Evolutionary conservation across 2,329 filamentous ascomycete species (phyloP).

Genomic region (Aspergillus sp.): DNA sequence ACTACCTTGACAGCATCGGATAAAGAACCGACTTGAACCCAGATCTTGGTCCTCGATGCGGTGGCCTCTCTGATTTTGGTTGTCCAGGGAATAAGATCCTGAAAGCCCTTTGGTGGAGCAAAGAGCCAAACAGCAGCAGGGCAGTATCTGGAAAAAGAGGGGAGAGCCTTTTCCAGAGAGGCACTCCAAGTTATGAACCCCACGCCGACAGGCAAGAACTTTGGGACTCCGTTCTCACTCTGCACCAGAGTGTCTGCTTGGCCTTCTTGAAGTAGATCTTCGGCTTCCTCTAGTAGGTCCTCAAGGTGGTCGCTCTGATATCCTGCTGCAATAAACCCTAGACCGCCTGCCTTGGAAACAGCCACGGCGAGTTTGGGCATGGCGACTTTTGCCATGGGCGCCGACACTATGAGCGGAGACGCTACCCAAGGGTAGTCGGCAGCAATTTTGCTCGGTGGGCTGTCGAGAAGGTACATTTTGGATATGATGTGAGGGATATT

Average conservation of each 20-base stretch:
- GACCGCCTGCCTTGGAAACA: constrained; percentile 52
- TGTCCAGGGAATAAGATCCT: constrained; percentile 44
- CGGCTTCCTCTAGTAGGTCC: constrained; percentile 28
- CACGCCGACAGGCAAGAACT: constrained; percentile 33
- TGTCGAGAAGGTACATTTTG: too few species aligned
- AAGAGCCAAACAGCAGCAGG: constrained; percentile 42
- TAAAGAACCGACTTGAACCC: constrained; percentile 53
- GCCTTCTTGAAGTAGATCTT: constrained; percentile 14
- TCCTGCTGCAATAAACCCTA: constrained; percentile 56
- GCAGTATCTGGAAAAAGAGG: constrained; percentile 26
- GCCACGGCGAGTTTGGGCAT: constrained; percentile 56
- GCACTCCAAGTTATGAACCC: constrained; percentile 40
- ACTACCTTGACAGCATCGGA: constrained; percentile 42
- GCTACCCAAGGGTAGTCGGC: constrained; percentile 55
- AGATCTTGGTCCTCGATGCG: constrained; percentile 44
- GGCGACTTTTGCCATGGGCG: constrained; percentile 67
- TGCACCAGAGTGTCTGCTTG: too few species aligned
- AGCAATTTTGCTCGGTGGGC: too few species aligned
- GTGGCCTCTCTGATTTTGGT: constrained; percentile 34
- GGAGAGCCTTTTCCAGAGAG: constrained; percentile 25
- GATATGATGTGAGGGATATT: too few species aligned
- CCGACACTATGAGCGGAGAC: constrained; percentile 57
- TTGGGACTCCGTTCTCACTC: constrained; percentile 1
- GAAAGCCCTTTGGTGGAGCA: constrained; percentile 25
- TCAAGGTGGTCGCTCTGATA: constrained; percentile 36